phyloP scores from a whole-genome alignment of 371 early-diverging fungal species.

The Zancudomyces culisetae region DNA sequence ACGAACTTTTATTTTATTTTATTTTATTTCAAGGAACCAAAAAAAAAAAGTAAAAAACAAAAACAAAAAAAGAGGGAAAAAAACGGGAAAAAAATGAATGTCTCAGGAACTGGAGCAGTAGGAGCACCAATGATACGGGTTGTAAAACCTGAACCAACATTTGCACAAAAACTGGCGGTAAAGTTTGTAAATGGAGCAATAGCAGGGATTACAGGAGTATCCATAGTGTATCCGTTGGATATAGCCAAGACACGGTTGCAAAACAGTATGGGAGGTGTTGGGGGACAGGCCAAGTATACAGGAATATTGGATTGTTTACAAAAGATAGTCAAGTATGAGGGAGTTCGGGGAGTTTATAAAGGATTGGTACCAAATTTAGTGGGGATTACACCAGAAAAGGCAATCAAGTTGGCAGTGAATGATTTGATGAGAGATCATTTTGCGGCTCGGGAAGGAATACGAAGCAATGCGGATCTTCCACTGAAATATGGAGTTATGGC shows the following conservation, averaged over 20 bases:
- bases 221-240: slow-evolving; percentile 40
- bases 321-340: slow-evolving; percentile 45
- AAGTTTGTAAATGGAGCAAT: slow-evolving; percentile 42
- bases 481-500: slow-evolving; percentile 24
- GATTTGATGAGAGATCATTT: slow-evolving; percentile 26
- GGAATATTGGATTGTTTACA: slow-evolving; percentile 41
- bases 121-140: too few species aligned
- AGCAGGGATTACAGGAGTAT: slow-evolving; percentile 39
- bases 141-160: too few species aligned
- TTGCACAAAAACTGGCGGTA: background rate
- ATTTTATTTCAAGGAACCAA: too few species aligned
- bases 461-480: slow-evolving; percentile 15
- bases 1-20: too few species aligned
- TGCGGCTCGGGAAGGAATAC: slow-evolving; percentile 5
- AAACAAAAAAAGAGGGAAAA: too few species aligned
- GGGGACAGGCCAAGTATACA: too few species aligned
- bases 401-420: slow-evolving; percentile 34
- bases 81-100: too few species aligned
- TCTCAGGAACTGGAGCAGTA: too few species aligned
- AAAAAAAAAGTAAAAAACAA: too few species aligned
- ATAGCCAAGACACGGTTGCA: slow-evolving; percentile 37
- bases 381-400: slow-evolving; percentile 34
- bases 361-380: slow-evolving; percentile 51
- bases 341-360: slow-evolving; percentile 56
- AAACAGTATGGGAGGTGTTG: slow-evolving; percentile 21